A percentile compares a stretch with the other conserved stretches of the same genome.
These are phyloP conservation scores for Pseudoscleropodium purum DNA, from an alignment of 225 moss, liverwort and hornwort genomes.

Conservation along the genomic window DNA sequence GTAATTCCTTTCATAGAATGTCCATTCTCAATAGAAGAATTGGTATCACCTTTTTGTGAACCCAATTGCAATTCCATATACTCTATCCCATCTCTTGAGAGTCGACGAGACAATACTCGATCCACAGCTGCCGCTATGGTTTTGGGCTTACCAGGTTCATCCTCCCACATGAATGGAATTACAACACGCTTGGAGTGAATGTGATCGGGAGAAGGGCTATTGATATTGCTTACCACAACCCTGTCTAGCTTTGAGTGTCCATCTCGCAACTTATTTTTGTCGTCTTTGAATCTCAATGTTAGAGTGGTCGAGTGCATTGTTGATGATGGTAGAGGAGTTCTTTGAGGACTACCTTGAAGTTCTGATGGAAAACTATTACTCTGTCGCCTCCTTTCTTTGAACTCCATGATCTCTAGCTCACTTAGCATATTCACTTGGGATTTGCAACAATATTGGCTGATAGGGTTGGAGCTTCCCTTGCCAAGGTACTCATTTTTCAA, in stretches of 20 bases:
- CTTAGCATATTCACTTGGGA: background rate
- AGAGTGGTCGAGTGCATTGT: background rate
- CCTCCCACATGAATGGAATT: slow-evolving; percentile 64
- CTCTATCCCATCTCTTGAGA: slow-evolving; percentile 16
- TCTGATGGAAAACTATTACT: background rate
- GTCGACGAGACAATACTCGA: slow-evolving; percentile 25
- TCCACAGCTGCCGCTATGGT: slow-evolving; percentile 40
- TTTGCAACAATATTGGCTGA: background rate
- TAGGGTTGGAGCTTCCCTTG: background rate
- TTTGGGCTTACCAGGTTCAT: slow-evolving; percentile 55
- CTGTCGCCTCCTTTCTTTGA: background rate
- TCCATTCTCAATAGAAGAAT: background rate
- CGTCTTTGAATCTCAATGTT: background rate
- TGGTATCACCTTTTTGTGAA: background rate
- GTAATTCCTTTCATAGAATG: background rate
- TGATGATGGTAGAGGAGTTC: background rate
- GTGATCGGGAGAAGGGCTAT: slow-evolving; percentile 6
- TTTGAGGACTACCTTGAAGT: background rate
- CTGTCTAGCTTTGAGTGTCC: background rate
- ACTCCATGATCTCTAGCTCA: slow-evolving; percentile 1
- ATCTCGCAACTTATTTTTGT: background rate
- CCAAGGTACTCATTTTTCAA: background rate
- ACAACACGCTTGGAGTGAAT: background rate
- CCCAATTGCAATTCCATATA: background rate
- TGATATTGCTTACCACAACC: background rate